These are phyloP conservation scores for Aspergillus brasiliensis DNA, from an alignment of 2,329 filamentous ascomycete genomes.

Conservation along the genomic window DNA sequence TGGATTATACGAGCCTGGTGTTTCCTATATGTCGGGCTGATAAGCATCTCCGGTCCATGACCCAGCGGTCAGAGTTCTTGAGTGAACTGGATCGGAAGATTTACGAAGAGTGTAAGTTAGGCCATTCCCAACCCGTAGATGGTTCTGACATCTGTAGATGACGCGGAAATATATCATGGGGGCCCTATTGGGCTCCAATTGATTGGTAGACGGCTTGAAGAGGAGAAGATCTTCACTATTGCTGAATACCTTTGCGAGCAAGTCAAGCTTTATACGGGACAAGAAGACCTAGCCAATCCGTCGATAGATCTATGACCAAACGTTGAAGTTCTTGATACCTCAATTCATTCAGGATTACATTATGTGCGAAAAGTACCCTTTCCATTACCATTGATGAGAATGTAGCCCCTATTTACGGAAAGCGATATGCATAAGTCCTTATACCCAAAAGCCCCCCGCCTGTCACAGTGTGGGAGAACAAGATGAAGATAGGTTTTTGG, in stretches of 20 bases:
- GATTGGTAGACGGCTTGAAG: not conserved
- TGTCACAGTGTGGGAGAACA: too few relatives aligned
- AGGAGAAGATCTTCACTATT: constrained; percentile 11
- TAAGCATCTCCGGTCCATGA: constrained; percentile 27
- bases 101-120: not conserved
- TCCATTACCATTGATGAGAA: too few relatives aligned
- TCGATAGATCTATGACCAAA: too few relatives aligned
- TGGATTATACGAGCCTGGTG: constrained; percentile 47
- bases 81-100: not conserved
- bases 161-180: not conserved
- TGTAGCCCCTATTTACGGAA: too few relatives aligned
- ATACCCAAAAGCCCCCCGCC: too few relatives aligned
- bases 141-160: not conserved
- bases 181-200: not conserved
- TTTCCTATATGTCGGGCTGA: constrained; percentile 50
- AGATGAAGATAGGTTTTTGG: too few relatives aligned
- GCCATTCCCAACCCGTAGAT: constrained; percentile 24
- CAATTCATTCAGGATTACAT: too few relatives aligned
- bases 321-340: too few relatives aligned
- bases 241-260: not conserved
- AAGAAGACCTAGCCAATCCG: too few relatives aligned
- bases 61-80: not conserved
- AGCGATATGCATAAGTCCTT: too few relatives aligned
- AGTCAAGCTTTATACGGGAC: too few relatives aligned
- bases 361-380: too few relatives aligned